Base-by-base conservation (phyloP, 495 filamentous ascomycete genomes). In the Xylaria curta region DNA sequence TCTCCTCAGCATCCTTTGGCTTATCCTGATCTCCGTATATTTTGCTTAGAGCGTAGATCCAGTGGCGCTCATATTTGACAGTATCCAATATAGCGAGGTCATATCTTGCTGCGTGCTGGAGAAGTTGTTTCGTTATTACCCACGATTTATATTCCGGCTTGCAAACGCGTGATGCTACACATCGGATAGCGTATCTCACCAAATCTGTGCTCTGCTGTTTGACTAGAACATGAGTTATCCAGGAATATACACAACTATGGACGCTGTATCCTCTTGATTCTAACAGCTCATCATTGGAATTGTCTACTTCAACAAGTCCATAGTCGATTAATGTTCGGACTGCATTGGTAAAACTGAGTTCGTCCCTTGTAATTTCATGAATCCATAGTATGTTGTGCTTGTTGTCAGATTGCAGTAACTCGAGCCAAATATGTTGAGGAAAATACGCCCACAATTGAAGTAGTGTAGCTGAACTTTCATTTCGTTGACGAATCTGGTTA, bases 401-500 rank as follows among this genome's bases (percentile, higher is more conserved):
- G 10, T 54, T 1, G 3, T 40, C 13, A 17, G 38, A 42, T 33
- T 38, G 47, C 9, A 67, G 47, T 12, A 67, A 10, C 36, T 38
- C 65, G 24, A 67, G 28, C 65, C 47, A 56, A 21, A 67, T 21
- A 19, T 56, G n/a, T 46, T 56, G 26, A 24, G 26, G 12, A 28
- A 68, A 68, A 19, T 42, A 68, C 33, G 47, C 47, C 51, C 26
- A 68, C 3, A 56, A 31, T 26, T 17, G 36, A 42, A 68, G 65
- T 10, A 68, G 47, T 17, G 21, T 17, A 51, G 74, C 68, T n/a
- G 26, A 49, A 26, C 33, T 19, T 49, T 49, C 17, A 72, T 82
- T 79, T 33, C 74, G 76, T 53, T 79, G 78, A 59, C 78, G 75
- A 36, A 88, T 78, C 44, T 81, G 75, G 66, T 76, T 61, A 68